phyloP scores from a whole-genome alignment of 2,329 filamentous ascomycete genomes.

The Colletotrichum plurivorum region DNA sequence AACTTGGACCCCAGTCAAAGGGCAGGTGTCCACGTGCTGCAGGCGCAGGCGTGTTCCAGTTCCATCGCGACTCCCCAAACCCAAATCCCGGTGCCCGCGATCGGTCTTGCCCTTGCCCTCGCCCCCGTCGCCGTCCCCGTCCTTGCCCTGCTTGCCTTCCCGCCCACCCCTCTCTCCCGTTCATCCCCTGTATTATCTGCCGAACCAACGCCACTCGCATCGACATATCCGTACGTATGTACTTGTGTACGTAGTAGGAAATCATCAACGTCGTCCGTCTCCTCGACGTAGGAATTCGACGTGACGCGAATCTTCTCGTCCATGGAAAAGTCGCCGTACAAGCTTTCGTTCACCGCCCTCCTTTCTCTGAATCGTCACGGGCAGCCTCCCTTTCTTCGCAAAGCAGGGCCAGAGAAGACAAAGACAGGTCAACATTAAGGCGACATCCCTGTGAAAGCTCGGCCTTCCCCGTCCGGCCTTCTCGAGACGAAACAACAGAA shows the following conservation, averaged over 20 bases:
- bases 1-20: slow-evolving; percentile 6
- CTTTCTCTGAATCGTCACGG: slow-evolving; percentile 9
- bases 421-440: not conserved
- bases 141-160: slow-evolving; percentile 29
- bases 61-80: slow-evolving; percentile 30
- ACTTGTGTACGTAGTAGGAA: not conserved
- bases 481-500: slow-evolving; percentile 32
- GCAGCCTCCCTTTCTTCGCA: slow-evolving; percentile 4
- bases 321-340: slow-evolving; percentile 23
- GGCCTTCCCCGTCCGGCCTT: slow-evolving; percentile 1
- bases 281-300: no score
- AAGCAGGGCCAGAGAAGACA: not conserved
- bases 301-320: no score
- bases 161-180: slow-evolving; percentile 26
- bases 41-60: slow-evolving; percentile 23
- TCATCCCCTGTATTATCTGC: slow-evolving; percentile 26
- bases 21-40: slow-evolving; percentile 27
- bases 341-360: slow-evolving; percentile 17
- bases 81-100: slow-evolving; percentile 24
- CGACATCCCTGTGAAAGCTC: slow-evolving; percentile 9
- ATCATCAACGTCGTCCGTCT: slow-evolving; percentile 4
- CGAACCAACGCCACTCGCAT: slow-evolving; percentile 16
- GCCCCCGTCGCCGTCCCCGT: slow-evolving; percentile 11
- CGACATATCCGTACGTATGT: not conserved
- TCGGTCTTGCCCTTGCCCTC: slow-evolving; percentile 19